Conservation (phyloP, 2,329 filamentous ascomycete species). For the Exophiala xenobiotica region DNA sequence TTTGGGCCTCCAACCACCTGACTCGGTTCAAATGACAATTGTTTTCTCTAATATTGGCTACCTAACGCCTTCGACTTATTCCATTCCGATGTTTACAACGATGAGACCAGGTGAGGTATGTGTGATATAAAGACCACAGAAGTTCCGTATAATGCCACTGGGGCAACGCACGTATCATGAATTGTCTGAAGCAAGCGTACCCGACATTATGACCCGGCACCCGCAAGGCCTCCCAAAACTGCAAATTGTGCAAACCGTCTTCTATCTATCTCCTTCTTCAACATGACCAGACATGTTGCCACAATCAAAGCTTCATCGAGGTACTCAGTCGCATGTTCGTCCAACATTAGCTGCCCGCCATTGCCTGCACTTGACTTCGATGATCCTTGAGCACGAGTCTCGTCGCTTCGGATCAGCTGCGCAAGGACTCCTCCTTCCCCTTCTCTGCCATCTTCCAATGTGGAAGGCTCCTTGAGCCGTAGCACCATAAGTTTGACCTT, state of each 20-base stretch:
- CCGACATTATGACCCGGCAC: too few species aligned
- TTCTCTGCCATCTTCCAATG: conserved; percentile 4
- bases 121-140: too few species aligned
- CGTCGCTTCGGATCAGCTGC: conserved; percentile 40
- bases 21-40: too few species aligned
- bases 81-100: too few species aligned
- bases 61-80: too few species aligned
- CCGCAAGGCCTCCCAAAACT: conserved; percentile 44
- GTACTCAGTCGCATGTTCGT: conserved; percentile 40
- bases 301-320: conserved; percentile 53
- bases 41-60: too few species aligned
- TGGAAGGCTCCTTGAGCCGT: conserved; percentile 17
- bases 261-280: conserved; percentile 66
- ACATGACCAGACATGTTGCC: conserved; percentile 59
- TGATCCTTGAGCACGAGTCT: conserved; percentile 43
- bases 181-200: too few species aligned
- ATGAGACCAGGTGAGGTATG: too few species aligned
- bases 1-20: too few species aligned
- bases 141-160: too few species aligned
- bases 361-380: conserved; percentile 41
- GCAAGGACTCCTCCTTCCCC: conserved; percentile 35
- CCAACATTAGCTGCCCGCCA: conserved; percentile 52
- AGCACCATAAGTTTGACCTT: conserved; percentile 34
- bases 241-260: conserved; percentile 54
- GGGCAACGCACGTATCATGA: too few species aligned